Evolutionary conservation across 2,329 filamentous ascomycete species (phyloP).

Genomic region (Huntiella abstrusa): DNA sequence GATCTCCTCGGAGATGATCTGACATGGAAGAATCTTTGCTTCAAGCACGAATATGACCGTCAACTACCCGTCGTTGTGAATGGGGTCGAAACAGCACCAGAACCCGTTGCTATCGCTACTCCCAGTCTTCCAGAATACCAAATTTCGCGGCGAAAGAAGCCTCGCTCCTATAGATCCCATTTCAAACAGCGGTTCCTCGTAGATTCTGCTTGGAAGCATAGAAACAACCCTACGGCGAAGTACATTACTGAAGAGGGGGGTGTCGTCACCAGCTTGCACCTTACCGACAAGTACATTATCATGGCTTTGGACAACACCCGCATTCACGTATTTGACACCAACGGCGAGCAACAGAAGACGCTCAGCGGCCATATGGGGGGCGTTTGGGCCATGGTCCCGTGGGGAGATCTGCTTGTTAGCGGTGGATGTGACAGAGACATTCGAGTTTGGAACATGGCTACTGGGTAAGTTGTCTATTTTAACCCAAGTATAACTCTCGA

Average conservation of each 20-base stretch:
- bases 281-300: conserved; percentile 92
- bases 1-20: conserved; percentile 90
- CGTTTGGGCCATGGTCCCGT: conserved; percentile 98
- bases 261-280: conserved; percentile 84
- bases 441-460: conserved; percentile 87
- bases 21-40: conserved; percentile 93
- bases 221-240: conserved; percentile 62
- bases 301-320: conserved; percentile 95
- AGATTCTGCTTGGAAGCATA: conserved; percentile 88
- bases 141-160: conserved; percentile 29
- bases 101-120: conserved; percentile 10
- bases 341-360: conserved; percentile 73
- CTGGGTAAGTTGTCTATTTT: conserved; percentile 43
- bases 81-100: background rate
- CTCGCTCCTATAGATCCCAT: conserved; percentile 81
- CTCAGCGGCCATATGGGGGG: conserved; percentile 96
- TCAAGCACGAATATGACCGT: conserved; percentile 75
- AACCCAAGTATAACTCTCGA: background rate
- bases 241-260: conserved; percentile 94
- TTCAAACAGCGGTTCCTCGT: conserved; percentile 97
- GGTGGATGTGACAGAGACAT: conserved; percentile 95
- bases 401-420: conserved; percentile 86
- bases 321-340: conserved; percentile 92
- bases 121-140: conserved; percentile 14
- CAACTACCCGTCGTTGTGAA: conserved; percentile 29